Conservation (phyloP, 2,329 filamentous ascomycete genomes). For the Aspergillus japonicus region DNA sequence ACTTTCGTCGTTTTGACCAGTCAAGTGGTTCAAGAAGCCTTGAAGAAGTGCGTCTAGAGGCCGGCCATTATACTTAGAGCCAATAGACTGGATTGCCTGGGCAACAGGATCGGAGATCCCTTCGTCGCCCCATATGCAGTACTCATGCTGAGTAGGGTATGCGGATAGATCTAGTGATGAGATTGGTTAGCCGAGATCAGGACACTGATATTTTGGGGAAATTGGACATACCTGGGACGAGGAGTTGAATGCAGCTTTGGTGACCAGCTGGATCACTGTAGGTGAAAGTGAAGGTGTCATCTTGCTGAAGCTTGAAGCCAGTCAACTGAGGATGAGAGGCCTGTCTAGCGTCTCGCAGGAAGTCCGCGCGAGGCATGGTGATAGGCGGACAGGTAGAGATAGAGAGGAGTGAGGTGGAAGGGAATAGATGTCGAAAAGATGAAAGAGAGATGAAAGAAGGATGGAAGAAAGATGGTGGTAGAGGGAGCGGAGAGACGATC, state of each 20-base stretch:
- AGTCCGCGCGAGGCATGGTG: conserved; percentile 50
- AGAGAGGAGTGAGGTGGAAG: too few species aligned
- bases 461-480: too few species aligned
- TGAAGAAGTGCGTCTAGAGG: conserved; percentile 48
- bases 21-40: conserved; percentile 11
- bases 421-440: too few species aligned
- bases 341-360: conserved; percentile 41
- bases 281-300: conserved; percentile 68
- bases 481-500: too few species aligned
- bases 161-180: conserved; percentile 53
- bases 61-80: conserved; percentile 44
- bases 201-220: neutral
- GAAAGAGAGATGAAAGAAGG: too few species aligned
- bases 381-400: neutral
- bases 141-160: conserved; percentile 60
- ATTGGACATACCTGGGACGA: conserved; percentile 41
- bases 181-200: conserved; percentile 15
- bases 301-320: conserved; percentile 60
- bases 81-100: conserved; percentile 44
- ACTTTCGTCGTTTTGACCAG: conserved; percentile 5
- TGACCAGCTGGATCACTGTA: conserved; percentile 41
- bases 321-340: conserved; percentile 51
- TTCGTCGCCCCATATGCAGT: conserved; percentile 51
- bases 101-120: conserved; percentile 22
- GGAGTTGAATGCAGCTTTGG: conserved; percentile 37